Evolutionary conservation across 1,284 basidiomycete species (phyloP), one percentile per base, ranked within the genome.

Genomic region (Anthracocystis panici-leucophaei): DNA sequence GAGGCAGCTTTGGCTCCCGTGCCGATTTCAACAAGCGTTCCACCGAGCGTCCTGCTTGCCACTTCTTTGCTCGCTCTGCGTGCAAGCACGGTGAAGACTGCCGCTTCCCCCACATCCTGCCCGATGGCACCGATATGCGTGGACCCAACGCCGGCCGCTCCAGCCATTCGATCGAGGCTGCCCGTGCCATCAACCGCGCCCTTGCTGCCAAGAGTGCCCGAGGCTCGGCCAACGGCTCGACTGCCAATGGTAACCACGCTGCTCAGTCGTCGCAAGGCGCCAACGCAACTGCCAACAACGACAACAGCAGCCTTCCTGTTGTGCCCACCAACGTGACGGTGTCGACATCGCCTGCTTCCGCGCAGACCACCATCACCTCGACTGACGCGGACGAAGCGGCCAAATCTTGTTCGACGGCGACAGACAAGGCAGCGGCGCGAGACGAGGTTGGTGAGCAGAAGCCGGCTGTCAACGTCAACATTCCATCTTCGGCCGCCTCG

Each of bases 31-130:
- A 58, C 58, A 75, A 75, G 75, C 72, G 73, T 49, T 71, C 73
- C 31, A 56, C 54, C n/a, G 79, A 79, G 57, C 70, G 81, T 41
- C 81, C 83, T 8, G 76, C 82, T 4, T 84, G 83, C 62, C 71
- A 75, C 59, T 84, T 84, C 68, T 84, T 84, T 42, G 75, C 77
- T 8, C 74, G 73, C n/a, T 75, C 78, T 7, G 71, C 74, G 9
- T 84, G 83, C 76, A 77, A 77, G 61, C 81, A 82, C 48, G 78
- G 77, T 23, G 81, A 83, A 48, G 81, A 84, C 29, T 85, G 83
- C 65, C 79, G 76, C 31, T 85, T 84, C 78, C 83, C 83, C 5
- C 83, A 85, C 67, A 77, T 83, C 38, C 72, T 85, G 5, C 75
- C 82, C 1, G 82, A 85, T 52, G 83, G 83, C 54, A 78, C 82